These are phyloP conservation scores for Yamadazyma takamatsuzukensis DNA, from an alignment of 805 yeast species.

Conservation along the genomic window DNA sequence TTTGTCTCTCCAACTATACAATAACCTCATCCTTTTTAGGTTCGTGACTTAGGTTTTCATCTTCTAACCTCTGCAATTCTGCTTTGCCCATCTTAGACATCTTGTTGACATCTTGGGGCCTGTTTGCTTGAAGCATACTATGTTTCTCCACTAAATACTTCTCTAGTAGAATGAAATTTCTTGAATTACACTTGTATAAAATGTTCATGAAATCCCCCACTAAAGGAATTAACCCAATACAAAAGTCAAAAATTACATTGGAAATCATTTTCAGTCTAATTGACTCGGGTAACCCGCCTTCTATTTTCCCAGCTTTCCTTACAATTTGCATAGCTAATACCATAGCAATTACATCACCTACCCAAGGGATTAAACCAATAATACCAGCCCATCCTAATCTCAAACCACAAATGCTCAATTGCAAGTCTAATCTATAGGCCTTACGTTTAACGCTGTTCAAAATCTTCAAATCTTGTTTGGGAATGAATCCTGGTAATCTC, in stretches of 20 bases:
- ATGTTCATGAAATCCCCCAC: slow-evolving; percentile 71
- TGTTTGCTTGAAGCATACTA: neutral
- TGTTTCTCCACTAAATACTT: slow-evolving; percentile 33
- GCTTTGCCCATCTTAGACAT: slow-evolving; percentile 5
- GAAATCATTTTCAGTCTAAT: slow-evolving; percentile 33
- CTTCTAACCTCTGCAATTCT: slow-evolving; percentile 4
- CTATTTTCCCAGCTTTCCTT: slow-evolving; percentile 28
- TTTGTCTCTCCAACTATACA: slow-evolving; percentile 4
- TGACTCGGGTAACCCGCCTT: slow-evolving; percentile 34
- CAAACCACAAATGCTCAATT: slow-evolving; percentile 36
- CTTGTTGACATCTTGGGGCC: no score
- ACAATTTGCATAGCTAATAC: slow-evolving; percentile 29
- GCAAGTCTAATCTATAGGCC: slow-evolving; percentile 39
- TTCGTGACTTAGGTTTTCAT: slow-evolving; percentile 2
- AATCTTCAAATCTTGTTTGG: slow-evolving; percentile 28
- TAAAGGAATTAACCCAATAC: slow-evolving; percentile 55
- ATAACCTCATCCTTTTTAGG: slow-evolving; percentile 7
- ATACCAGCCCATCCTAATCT: slow-evolving; percentile 42
- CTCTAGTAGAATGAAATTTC: slow-evolving; percentile 59
- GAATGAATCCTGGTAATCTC: slow-evolving; percentile 32
- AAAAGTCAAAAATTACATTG: slow-evolving; percentile 38
- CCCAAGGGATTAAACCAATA: slow-evolving; percentile 40
- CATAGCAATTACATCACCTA: slow-evolving; percentile 32
- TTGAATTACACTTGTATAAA: slow-evolving; percentile 71
- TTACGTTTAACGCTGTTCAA: slow-evolving; percentile 32